phyloP scores from a whole-genome alignment of 108 stramenopile species.

The Discostella pseudostelligera region DNA sequence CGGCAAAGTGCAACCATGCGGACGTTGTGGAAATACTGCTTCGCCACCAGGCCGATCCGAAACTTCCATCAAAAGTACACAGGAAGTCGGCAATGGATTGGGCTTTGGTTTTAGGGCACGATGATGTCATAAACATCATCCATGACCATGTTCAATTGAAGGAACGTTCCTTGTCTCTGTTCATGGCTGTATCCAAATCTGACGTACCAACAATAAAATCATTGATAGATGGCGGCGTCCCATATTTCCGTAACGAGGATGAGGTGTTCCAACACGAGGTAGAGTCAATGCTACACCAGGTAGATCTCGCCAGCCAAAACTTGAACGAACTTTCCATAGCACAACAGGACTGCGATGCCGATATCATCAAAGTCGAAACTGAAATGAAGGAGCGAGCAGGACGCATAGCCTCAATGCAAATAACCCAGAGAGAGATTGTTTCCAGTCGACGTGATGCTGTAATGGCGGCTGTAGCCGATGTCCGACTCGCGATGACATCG shows the following conservation, averaged over 20 bases:
- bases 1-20: too few relatives aligned
- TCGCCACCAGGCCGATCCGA: too few relatives aligned
- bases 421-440: constrained; percentile 8
- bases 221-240: constrained; percentile 16
- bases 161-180: constrained; percentile 3
- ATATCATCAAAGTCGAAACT: background rate
- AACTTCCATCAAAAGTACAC: too few relatives aligned
- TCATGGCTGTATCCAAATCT: constrained; percentile 25
- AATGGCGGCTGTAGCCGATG: constrained; percentile 7
- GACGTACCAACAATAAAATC: constrained; percentile 11
- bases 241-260: constrained; percentile 13
- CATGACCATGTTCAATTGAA: constrained; percentile 1
- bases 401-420: constrained; percentile 1
- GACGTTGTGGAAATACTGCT: too few relatives aligned
- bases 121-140: constrained; percentile 8
- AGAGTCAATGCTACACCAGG: background rate
- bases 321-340: background rate
- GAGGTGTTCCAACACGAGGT: constrained; percentile 11
- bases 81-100: too few relatives aligned
- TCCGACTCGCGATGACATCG: constrained; percentile 13
- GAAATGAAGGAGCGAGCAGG: constrained; percentile 9
- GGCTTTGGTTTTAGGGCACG: too few relatives aligned
- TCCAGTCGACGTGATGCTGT: constrained; percentile 9
- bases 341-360: background rate
- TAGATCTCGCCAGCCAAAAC: constrained; percentile 5